Base-by-base conservation (phyloP, 768 basidiomycete species). In the Termitomyces sp. region DNA sequence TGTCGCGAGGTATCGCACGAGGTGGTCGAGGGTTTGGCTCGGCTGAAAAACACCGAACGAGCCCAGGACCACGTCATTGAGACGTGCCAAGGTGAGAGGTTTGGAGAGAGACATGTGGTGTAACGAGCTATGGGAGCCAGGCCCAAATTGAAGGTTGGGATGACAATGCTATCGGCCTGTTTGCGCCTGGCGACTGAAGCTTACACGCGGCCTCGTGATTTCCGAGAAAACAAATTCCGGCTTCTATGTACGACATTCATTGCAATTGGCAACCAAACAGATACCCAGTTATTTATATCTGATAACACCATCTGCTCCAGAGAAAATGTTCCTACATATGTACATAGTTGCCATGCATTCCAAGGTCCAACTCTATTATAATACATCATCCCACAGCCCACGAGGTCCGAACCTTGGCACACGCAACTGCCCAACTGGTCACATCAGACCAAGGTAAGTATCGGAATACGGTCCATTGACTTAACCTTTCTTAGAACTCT, bases 1-100 rank as follows among this genome's bases (percentile, higher is more conserved):
- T 62, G 90, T 89, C 52, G 86, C 84, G 50, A 93, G 74, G 65
- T 83, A 91, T 63, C 88, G 76, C 36, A 90, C 77, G 9, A 90
- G 74, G 68, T 91, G 90, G 62, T 91, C 78, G 41, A 93, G 67
- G 5, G 78, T 82, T 57, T 84, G 76, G 7, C 86, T 87, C 1
- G 83, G 76, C 23, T 80, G 80, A 10, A 88, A 68, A 31, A 66
- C 66, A 27, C 80, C 69, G 64, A 89, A 90, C 18, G 75, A 76
- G 0, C 90, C 91, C 5, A 92, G 69, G 20, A 86, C 75, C 7
- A 71, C 43, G 68, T 91, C 87, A 56, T 80, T 84, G n/a, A 89
- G 58, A 36, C 77, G 78, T 13, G 78, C 70, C 18, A 83, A 59
- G 35, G 76, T 75, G 22, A 76, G 64, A 9, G 76, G 71, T 62